phyloP scores from a whole-genome alignment of 1,284 basidiomycete species.

The Rhodotorula sp. region DNA sequence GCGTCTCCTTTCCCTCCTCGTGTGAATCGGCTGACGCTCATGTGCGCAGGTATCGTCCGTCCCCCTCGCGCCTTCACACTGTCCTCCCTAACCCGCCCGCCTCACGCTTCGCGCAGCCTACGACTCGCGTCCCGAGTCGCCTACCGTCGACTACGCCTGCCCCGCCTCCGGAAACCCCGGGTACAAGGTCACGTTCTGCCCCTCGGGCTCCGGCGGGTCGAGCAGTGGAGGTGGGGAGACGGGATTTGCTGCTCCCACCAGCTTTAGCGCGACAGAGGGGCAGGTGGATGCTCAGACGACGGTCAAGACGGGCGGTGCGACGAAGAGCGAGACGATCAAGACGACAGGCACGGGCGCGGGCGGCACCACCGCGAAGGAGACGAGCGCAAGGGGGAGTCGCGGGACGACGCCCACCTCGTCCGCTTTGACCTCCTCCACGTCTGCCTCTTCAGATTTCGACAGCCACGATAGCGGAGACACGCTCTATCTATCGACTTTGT shows the following conservation, averaged over 20 bases:
- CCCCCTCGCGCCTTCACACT: fast-evolving
- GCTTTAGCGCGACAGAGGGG: not conserved
- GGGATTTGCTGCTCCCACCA: not conserved
- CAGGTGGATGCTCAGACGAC: not conserved
- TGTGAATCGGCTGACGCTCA: too few species aligned
- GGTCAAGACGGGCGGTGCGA: too few species aligned
- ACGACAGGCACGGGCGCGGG: too few species aligned
- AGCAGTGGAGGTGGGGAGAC: too few species aligned
- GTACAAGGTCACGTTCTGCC: constrained; percentile 22
- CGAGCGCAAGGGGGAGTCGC: too few species aligned
- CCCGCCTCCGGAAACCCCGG: not conserved
- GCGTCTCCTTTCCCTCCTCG: not conserved
- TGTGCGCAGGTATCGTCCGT: not conserved
- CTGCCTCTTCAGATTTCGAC: not conserved
- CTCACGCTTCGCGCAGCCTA: constrained; percentile 5
- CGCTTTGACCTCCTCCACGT: too few species aligned
- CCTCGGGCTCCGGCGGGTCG: not conserved
- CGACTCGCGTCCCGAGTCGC: constrained; percentile 4
- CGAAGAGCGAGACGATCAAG: not conserved
- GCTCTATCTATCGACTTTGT: not conserved
- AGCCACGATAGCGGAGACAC: too few species aligned
- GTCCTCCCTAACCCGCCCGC: too few species aligned
- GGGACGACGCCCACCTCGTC: not conserved
- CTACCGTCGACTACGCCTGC: constrained; percentile 22
- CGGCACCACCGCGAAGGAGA: too few species aligned